Base-by-base conservation (phyloP, 306 rosid species). In the Benincasa hispida region DNA sequence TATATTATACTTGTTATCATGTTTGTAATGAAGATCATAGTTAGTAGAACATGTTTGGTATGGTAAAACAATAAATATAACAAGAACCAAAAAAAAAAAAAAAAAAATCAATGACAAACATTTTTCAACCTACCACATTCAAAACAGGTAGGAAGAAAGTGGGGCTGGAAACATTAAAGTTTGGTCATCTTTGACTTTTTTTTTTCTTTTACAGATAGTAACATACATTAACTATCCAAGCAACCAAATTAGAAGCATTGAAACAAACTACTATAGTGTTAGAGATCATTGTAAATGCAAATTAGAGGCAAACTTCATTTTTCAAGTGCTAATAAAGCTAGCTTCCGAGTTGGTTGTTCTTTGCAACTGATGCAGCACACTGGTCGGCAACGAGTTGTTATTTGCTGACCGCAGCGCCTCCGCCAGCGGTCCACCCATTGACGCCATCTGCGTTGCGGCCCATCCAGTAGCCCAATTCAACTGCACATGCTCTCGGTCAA, bases 391-490 rank as follows among this genome's bases (percentile, higher is more conserved):
- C 3, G 96, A 88, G 72, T 87, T 82, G 58, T 96, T 76, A 47
- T 86, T 83, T 3, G 98, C 81, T 15, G 99, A 95, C 63, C 93
- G 87, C 14, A 95, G 86, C 15, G 96, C 99, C 79, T 95, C 99
- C 0, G 98, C 99, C 22, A 95, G 96, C 53, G 98, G 99, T 12
- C 98, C 99, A 5, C 99, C 99, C 99, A 91, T 84, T 1, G 98
- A 88, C 62, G 91, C 82, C 89, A 87, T 91, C 41, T 86, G 99
- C 84, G 76, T 86, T 14, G 83, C 47, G 1, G 87, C 78, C 99
- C 98, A 92, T 0, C 90, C 95, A 1, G 85, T 82, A 0, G 87
- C 89, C 99, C 99, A 92, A 58, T 79, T 86, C 81, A 87, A 69
- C 19, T 87, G 98, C 2, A 80, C 74, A 39, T 87, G 89, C 72